A percentile compares a stretch with the other conserved stretches of the same genome.
These are phyloP conservation scores for Phycomyces blakesleeanus DNA, from an alignment of 192 early-diverging fungal genomes.

Conservation along the genomic window DNA sequence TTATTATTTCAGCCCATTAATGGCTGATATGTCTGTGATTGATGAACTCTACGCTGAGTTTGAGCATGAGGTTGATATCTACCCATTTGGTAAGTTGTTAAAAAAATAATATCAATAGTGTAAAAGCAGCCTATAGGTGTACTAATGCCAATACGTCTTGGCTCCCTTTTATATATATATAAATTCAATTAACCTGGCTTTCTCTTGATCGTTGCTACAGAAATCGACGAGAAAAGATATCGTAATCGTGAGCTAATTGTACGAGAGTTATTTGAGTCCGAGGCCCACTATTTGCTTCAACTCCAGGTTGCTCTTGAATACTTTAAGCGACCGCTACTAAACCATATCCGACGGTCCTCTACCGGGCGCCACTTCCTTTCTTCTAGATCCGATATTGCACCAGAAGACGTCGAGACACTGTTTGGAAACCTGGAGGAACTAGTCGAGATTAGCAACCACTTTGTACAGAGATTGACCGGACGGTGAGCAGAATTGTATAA, in stretches of 20 bases:
- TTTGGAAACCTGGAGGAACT: not conserved
- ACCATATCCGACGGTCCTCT: not conserved
- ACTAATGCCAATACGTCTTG: no score
- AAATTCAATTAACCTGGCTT: not conserved
- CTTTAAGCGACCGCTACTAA: constrained; percentile 5
- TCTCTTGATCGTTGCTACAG: not conserved
- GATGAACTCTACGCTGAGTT: constrained; percentile 1
- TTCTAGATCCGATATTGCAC: not conserved
- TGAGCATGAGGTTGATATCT: not conserved
- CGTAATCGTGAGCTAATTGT: constrained; percentile 6
- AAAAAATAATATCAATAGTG: no score
- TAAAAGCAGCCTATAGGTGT: no score
- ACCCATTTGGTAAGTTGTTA: not conserved
- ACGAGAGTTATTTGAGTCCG: constrained; percentile 10
- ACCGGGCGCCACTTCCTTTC: not conserved
- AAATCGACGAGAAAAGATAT: not conserved
- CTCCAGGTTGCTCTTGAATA: not conserved
- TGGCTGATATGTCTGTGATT: not conserved
- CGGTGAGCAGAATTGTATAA: no score
- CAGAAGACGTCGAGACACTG: not conserved
- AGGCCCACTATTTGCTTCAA: constrained; percentile 7
- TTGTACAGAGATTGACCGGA: not conserved
- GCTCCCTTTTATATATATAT: no score
- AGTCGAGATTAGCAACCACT: not conserved
- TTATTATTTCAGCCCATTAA: not conserved